Evolutionary conservation across 148 eudicot genomes (phyloP).

Genomic region (Persicaria tinctoria): DNA sequence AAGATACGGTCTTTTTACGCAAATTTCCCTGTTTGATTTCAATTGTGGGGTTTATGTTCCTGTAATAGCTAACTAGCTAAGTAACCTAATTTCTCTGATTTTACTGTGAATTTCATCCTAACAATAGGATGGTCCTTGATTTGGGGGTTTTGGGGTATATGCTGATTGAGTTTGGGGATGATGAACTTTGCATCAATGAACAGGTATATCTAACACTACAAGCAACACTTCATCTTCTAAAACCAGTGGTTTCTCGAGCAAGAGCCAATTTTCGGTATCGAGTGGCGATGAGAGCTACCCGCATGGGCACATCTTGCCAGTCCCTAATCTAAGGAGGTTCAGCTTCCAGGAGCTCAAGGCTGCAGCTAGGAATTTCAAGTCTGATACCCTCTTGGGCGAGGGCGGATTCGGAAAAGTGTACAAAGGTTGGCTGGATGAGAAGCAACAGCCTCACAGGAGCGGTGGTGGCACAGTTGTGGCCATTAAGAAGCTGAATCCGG

Average conservation of each 20-base stretch:
- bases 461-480: constrained; percentile 45
- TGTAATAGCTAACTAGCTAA: background rate
- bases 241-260: constrained; percentile 32
- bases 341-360: constrained; percentile 45
- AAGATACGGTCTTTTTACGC: too few relatives aligned
- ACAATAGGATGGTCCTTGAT: background rate
- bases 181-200: constrained; percentile 10
- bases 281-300: constrained; percentile 32
- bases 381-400: constrained; percentile 43
- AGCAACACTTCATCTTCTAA: constrained; percentile 34
- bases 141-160: background rate
- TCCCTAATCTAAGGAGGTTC: constrained; percentile 46
- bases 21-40: background rate
- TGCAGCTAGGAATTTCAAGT: constrained; percentile 53
- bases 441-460: constrained; percentile 23
- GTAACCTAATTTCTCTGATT: background rate
- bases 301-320: constrained; percentile 37
- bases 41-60: background rate
- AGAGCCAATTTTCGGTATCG: constrained; percentile 40
- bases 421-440: constrained; percentile 73
- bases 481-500: constrained; percentile 61
- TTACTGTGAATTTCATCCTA: background rate
- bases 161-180: background rate
- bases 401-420: constrained; percentile 54
- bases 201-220: constrained; percentile 33